Conservation (phyloP, 129 eudicot genomes). For the Oenanthe sinensis region DNA sequence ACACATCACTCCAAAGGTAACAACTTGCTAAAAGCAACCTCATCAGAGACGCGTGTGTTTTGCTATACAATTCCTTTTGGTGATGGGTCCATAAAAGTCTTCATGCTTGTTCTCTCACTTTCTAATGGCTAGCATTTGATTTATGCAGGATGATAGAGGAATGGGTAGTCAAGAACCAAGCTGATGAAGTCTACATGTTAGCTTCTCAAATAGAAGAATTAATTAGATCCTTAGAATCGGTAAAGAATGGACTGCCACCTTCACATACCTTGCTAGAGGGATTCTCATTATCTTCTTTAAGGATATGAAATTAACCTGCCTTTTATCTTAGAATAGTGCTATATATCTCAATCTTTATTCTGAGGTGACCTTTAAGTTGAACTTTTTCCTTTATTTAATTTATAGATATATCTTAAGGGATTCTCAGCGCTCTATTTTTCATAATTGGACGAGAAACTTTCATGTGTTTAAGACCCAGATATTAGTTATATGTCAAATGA, state of each 20-base stretch:
- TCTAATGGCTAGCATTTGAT: neutral
- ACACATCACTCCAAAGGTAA: neutral
- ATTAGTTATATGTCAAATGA: no score
- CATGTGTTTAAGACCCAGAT: neutral
- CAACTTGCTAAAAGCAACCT: neutral
- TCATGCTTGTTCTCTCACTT: neutral
- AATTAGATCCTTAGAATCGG: slow-evolving; percentile 33
- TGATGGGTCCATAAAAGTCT: neutral
- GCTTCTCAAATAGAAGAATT: slow-evolving; percentile 44
- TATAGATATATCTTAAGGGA: neutral
- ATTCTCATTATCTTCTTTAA: slow-evolving; percentile 51
- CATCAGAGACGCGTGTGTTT: neutral
- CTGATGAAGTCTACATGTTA: slow-evolving; percentile 73
- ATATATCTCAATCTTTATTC: neutral
- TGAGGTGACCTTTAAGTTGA: neutral
- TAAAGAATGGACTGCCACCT: slow-evolving; percentile 49
- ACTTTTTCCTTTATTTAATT: no score
- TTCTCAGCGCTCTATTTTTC: neutral
- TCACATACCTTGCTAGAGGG: slow-evolving; percentile 53
- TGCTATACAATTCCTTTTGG: neutral
- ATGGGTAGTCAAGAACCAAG: slow-evolving; percentile 68
- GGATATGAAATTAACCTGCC: slow-evolving; percentile 26
- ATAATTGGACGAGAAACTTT: neutral
- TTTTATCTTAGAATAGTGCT: neutral
- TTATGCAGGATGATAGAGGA: slow-evolving; percentile 39